Conservation (phyloP, 1,139 yeast species). For the Candida dubliniensis region DNA sequence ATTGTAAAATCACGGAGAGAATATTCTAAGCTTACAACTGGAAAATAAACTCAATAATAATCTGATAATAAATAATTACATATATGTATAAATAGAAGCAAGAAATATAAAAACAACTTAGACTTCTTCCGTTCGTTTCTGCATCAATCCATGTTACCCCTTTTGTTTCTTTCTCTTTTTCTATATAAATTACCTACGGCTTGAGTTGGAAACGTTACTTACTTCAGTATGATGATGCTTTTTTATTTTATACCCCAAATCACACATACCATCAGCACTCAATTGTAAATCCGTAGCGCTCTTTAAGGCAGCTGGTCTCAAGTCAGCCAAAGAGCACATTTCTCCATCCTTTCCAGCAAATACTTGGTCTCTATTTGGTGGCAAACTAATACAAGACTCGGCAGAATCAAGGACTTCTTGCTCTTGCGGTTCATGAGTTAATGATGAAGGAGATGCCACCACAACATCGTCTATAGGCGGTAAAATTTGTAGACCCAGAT, state of each 20-base stretch:
- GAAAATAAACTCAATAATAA: background rate
- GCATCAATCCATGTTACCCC: background rate
- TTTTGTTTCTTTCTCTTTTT: background rate
- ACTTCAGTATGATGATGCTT: slow-evolving; percentile 48
- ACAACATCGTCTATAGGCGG: background rate
- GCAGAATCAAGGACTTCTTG: background rate
- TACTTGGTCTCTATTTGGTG: slow-evolving; percentile 3
- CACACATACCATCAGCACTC: slow-evolving; percentile 39
- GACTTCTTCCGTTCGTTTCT: background rate
- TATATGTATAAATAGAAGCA: slow-evolving; percentile 1
- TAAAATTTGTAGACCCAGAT: background rate
- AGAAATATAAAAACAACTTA: background rate
- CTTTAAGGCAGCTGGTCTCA: slow-evolving; percentile 8
- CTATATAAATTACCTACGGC: slow-evolving; percentile 2
- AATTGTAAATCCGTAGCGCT: slow-evolving; percentile 14
- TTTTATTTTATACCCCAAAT: slow-evolving; percentile 44
- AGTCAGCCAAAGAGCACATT: slow-evolving; percentile 11
- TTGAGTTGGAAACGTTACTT: slow-evolving; percentile 27
- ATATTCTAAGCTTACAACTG: background rate
- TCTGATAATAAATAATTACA: background rate
- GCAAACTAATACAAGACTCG: slow-evolving; percentile 8
- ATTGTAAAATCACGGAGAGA: background rate
- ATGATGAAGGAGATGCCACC: slow-evolving; percentile 12
- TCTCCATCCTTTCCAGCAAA: background rate
- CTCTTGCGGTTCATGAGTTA: slow-evolving; percentile 7